Evolutionary conservation across 1,284 basidiomycete species (phyloP), one percentile per base, ranked within the genome.

Genomic region (Chalciporus sp.): DNA sequence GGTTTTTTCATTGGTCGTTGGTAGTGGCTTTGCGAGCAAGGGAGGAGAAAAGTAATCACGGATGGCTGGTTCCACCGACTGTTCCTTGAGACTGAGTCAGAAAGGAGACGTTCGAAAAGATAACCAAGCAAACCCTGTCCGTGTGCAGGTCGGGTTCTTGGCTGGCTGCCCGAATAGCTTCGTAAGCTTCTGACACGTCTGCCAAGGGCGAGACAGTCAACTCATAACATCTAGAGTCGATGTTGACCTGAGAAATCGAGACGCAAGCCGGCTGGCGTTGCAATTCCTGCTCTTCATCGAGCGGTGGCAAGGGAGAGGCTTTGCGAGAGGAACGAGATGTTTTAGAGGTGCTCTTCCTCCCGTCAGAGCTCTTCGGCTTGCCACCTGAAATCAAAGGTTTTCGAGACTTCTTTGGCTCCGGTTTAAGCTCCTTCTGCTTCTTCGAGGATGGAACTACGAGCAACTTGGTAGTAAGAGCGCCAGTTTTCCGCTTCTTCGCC

Each of bases 401-500:
- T 43, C 83, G 79, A 63, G 85, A 23, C 56, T 67, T 88, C 76
- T 86, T 86, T 16, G 66, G 61, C 44, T 82, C 77, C 1, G 73
- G 64, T 54, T 74, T 72, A 31, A 69, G 61, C 40, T 77, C 74
- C 62, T 73, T 74, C 58, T 78, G 74, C 63, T 79, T 80, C 72
- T 78, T 81, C 51, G 71, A 61, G 27, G 74, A 62, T 14, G 74
- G 58, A 29, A 69, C 72, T 0, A 74, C 60, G 66, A 69, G 54
- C 3, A 58, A 52, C 42, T 89, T 89, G 20, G 79, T 79, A 8
- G 79, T 71, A 17, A 89, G 79, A 0, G 78, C 81, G 39, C 54
- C 64, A 61, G 82, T 83, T 71, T 86, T 88, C 56, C 85, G 77
- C 64, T 88, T 89, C 73, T 86, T 87, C 16, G 70, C 68, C 23